Evolutionary conservation across 805 yeast genomes (phyloP).

Genomic region (Groenewaldozyma tartarivorans): DNA sequence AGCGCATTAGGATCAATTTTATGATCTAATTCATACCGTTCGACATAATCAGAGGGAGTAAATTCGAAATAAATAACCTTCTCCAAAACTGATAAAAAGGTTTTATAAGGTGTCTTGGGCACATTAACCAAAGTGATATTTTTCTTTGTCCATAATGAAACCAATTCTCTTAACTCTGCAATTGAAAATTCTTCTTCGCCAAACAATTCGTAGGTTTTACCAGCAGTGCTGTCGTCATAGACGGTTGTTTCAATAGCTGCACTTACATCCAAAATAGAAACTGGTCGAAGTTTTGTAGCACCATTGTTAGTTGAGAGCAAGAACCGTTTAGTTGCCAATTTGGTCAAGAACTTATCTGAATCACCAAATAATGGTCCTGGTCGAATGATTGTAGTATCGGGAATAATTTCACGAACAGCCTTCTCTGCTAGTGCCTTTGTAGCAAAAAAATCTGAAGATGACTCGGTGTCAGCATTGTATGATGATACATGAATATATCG

Average conservation of each 20-base stretch:
- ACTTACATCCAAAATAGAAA: slow-evolving; percentile 72
- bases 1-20: slow-evolving; percentile 42
- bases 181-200: slow-evolving; percentile 61
- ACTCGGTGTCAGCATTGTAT: slow-evolving; percentile 61
- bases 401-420: slow-evolving; percentile 54
- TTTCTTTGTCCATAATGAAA: slow-evolving; percentile 48
- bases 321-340: slow-evolving; percentile 44
- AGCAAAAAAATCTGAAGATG: slow-evolving; percentile 62
- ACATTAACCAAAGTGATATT: slow-evolving; percentile 31
- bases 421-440: slow-evolving; percentile 75
- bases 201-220: slow-evolving; percentile 62
- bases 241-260: slow-evolving; percentile 69
- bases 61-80: slow-evolving; percentile 38
- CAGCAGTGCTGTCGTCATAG: slow-evolving; percentile 70
- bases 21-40: slow-evolving; percentile 65
- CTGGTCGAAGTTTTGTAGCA: slow-evolving; percentile 56
- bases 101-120: slow-evolving; percentile 30
- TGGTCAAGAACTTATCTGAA: slow-evolving; percentile 60
- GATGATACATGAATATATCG: slow-evolving; percentile 72
- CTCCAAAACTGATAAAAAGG: slow-evolving; percentile 28
- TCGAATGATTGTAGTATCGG: slow-evolving; percentile 75
- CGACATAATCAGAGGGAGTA: slow-evolving; percentile 60
- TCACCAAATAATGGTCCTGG: slow-evolving; percentile 75
- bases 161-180: slow-evolving; percentile 58
- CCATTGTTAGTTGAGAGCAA: slow-evolving; percentile 60